These are phyloP conservation scores for Leishmania gerbilli DNA, from an alignment of 208 protist species.

Conservation along the genomic window DNA sequence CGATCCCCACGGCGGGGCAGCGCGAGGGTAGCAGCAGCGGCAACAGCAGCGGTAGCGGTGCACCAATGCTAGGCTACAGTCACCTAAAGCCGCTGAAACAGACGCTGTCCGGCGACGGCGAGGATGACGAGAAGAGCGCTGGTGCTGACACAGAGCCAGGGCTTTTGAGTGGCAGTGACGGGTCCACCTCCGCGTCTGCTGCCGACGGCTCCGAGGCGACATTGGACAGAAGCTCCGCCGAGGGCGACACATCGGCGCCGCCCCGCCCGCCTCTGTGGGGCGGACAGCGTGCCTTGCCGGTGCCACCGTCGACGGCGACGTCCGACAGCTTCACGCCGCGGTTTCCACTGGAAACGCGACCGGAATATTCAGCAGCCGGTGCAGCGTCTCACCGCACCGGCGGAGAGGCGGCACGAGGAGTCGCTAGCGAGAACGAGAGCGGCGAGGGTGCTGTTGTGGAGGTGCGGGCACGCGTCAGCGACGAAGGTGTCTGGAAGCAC, in stretches of 20 bases:
- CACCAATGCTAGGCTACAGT: conserved; percentile 34
- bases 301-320: conserved; percentile 1
- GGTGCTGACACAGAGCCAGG: neutral
- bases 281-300: neutral
- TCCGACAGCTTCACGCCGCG: conserved; percentile 27
- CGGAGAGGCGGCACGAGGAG: neutral
- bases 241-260: neutral
- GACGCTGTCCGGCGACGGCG: neutral
- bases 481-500: neutral
- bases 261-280: neutral
- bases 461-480: neutral
- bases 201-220: neutral
- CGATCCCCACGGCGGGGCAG: neutral
- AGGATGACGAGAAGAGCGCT: neutral
- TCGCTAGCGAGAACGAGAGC: neutral
- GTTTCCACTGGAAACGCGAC: neutral
- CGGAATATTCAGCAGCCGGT: conserved; percentile 1
- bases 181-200: neutral
- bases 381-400: neutral
- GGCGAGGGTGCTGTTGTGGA: neutral
- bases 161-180: neutral
- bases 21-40: conserved; percentile 12
- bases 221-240: neutral
- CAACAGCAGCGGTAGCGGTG: conserved; percentile 17
- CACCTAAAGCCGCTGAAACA: conserved; percentile 22